phyloP scores from a whole-genome alignment of 2,329 filamentous ascomycete genomes.

The Fusarium neocosmosporiellum region DNA sequence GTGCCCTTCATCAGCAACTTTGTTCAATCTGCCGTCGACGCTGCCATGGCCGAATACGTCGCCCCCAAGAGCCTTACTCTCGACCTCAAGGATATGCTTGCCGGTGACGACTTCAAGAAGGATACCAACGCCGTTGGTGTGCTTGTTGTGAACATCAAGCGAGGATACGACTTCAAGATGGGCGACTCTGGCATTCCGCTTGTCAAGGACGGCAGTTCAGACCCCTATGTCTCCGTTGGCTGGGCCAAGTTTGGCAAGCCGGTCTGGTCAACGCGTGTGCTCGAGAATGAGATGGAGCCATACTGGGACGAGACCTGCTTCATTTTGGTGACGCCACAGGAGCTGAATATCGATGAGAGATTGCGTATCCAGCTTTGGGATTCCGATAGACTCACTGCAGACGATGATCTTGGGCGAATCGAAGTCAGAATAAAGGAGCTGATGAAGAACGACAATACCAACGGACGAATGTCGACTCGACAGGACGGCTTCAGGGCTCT shows the following conservation, averaged over 20 bases:
- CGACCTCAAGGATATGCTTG: slow-evolving; percentile 80
- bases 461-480: slow-evolving; percentile 71
- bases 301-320: slow-evolving; percentile 77
- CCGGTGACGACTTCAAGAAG: slow-evolving; percentile 83
- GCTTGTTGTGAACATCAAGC: slow-evolving; percentile 73
- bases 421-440: slow-evolving; percentile 74
- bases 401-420: slow-evolving; percentile 80
- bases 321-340: slow-evolving; percentile 76
- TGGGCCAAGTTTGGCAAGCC: slow-evolving; percentile 83
- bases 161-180: slow-evolving; percentile 77
- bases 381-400: slow-evolving; percentile 76
- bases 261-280: slow-evolving; percentile 70
- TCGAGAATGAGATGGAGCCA: slow-evolving; percentile 74
- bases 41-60: slow-evolving; percentile 79
- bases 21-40: slow-evolving; percentile 79
- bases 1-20: slow-evolving; percentile 80
- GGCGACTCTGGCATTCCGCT: slow-evolving; percentile 73
- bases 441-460: slow-evolving; percentile 69
- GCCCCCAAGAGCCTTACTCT: slow-evolving; percentile 80
- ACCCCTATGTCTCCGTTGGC: slow-evolving; percentile 77
- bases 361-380: slow-evolving; percentile 80
- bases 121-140: slow-evolving; percentile 74
- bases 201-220: slow-evolving; percentile 69
- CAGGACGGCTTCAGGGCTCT: slow-evolving; percentile 74
- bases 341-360: slow-evolving; percentile 77